Evolutionary conservation across 2,329 filamentous ascomycete species (phyloP), one percentile per base, ranked within the genome.

Genomic region (Sclerotinia subarctica): DNA sequence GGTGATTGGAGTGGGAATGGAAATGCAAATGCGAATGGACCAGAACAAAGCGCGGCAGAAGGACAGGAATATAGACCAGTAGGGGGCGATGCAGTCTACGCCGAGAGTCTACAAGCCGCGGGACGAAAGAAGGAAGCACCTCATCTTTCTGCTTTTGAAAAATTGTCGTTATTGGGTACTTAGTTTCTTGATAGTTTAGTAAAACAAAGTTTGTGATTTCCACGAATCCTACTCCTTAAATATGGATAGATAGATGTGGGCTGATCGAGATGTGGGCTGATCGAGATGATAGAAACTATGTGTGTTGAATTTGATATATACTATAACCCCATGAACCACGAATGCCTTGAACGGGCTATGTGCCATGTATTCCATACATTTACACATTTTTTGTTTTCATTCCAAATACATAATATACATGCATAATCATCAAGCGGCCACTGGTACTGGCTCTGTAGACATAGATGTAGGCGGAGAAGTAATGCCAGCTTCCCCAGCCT

Each of bases 141-240:
- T 21, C 62, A 73, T 46, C 73, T 79, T 49, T 71, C 72, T 26
- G 76, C 69, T 0, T 83, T 86, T 75, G 80, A 83, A 72, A 80
- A 77, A 70, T 71, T 85, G 73, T 75, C 75, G 59, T 74, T 83
- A 69, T 71, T 82, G 60, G 77, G 76, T 21, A 70, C 69, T 35
- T 62, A 68, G 71, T 8, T 26, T 32, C 29, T 32, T 5, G 10
- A 44, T 32, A 47, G 42, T 17, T 32, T 49, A 49, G 44, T 35
- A 24, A 62, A 38, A 35, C 5, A 7, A 49, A 24, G 29, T 24
- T 24, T 19, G 21, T 24, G 21, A 24, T 46, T 46, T 24, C n/a
- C 1, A 2, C 15, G 7, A 35, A 35, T 13, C 2, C 15, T 32
- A 21, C 29, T 2, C 0, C 1, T n/a, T 13, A 8, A 19, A 56